Evolutionary conservation across 202 grass and related monocot species (phyloP), one percentile per base, ranked within the genome.

Genomic region (Setaria italica): DNA sequence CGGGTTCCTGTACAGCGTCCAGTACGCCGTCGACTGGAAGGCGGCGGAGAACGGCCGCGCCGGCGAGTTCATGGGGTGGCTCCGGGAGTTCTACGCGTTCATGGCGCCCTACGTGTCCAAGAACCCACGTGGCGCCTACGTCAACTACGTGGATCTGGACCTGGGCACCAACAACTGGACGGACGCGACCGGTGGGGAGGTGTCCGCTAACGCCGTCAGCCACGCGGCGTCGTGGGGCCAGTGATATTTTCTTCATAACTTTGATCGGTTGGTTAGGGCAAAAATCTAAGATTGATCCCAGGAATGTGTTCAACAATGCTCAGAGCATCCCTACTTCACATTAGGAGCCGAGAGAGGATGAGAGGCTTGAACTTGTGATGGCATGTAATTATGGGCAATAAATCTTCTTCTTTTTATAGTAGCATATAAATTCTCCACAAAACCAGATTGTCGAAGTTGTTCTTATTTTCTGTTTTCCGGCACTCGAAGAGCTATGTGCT

Each of bases 101-200:
- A 94, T 97, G 92, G 45, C 77, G 2, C 78, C 43, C 0, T 71
- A 67, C 13, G 94, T 91, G 70, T 90, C 88, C 2, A 81, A 75
- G 47, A 65, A 84, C n/a, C 92, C 90, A 0, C 82, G 86, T 0
- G 84, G 78, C 3, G 92, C 92, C 7, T 94, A 91, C 21, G 86
- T 92, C 0, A 97, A 97, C 86, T 97, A 94, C 55, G 1, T 92
- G 34, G 92, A 97, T 45, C 74, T 94, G 1, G 92, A 97, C 5
- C 4, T 97, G 11, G 92, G 92, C 32, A 56, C 70, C 7, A 78
- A 88, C 4, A 63, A 82, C 3, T 91, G 94, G 94, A 83, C 65
- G 15, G 1, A 1, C 0, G 42, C 1, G 4, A 48, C 12, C 12
- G 29, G 35, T 2, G 46, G 45, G 1, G 5, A 8, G 0, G 3